These are phyloP conservation scores for Ascoidea rubescens DNA, from an alignment of 805 yeast genomes.

Conservation along the genomic window DNA sequence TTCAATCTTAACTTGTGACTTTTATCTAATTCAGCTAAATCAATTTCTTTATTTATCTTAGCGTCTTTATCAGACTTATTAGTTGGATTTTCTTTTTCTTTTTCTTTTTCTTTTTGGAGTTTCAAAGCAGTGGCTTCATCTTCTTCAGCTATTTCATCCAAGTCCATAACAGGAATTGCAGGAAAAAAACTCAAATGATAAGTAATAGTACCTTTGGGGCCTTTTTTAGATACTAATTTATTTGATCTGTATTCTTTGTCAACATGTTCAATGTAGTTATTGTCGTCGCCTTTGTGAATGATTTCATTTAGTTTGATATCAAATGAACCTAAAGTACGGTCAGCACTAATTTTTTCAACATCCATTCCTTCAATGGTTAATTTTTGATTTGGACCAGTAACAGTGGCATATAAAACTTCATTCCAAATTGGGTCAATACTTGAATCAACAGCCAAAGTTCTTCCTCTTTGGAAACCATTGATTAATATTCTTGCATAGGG, in stretches of 20 bases:
- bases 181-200: constrained; percentile 81
- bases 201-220: constrained; percentile 66
- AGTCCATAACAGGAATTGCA: constrained; percentile 58
- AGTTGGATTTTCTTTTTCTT: constrained; percentile 15
- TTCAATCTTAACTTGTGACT: constrained; percentile 35
- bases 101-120: constrained; percentile 2
- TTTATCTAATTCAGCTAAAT: constrained; percentile 21
- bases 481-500: constrained; percentile 77
- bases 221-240: constrained; percentile 56
- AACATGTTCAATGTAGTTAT: constrained; percentile 43
- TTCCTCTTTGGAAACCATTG: constrained; percentile 60
- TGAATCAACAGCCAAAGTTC: constrained; percentile 58
- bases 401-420: constrained; percentile 68
- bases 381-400: constrained; percentile 72
- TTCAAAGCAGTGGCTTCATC: constrained; percentile 20
- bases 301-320: constrained; percentile 54
- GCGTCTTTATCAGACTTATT: constrained; percentile 11
- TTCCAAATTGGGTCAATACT: constrained; percentile 76
- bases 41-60: constrained; percentile 18
- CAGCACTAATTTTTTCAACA: constrained; percentile 63
- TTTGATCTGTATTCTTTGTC: constrained; percentile 45
- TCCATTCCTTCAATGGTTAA: constrained; percentile 88
- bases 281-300: constrained; percentile 51
- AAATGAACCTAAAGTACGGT: constrained; percentile 78
- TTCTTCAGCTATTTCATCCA: constrained; percentile 55